Conservation (phyloP, 2,329 filamentous ascomycete species). For the Boeremia exigua region DNA sequence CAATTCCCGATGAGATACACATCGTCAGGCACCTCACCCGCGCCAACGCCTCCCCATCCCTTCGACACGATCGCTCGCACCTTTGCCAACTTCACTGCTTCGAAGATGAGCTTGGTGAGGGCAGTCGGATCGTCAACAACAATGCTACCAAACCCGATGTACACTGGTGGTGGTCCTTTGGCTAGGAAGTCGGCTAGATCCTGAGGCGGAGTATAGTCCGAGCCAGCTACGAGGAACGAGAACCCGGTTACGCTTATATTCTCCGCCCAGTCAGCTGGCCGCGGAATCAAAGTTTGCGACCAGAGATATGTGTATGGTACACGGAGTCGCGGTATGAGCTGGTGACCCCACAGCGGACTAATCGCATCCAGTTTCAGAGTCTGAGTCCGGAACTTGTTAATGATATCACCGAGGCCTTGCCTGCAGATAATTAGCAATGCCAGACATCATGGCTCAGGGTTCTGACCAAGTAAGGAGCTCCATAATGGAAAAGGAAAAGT, state of each 20-base stretch:
- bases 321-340: conserved; percentile 47
- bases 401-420: conserved; percentile 58
- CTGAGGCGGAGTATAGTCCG: conserved; percentile 48
- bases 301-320: conserved; percentile 56
- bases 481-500: conserved; percentile 55
- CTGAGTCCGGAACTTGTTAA: conserved; percentile 52
- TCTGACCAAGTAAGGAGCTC: conserved; percentile 55
- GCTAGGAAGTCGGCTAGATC: conserved; percentile 54
- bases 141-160: conserved; percentile 65
- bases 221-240: conserved; percentile 50
- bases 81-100: conserved; percentile 50
- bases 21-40: conserved; percentile 40
- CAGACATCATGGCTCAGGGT: too few relatives aligned
- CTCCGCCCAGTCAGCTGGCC: conserved; percentile 29
- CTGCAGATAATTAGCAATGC: too few relatives aligned
- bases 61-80: conserved; percentile 60
- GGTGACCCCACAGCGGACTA: conserved; percentile 48
- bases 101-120: conserved; percentile 55
- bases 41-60: conserved; percentile 58
- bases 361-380: conserved; percentile 51
- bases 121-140: conserved; percentile 58
- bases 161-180: conserved; percentile 59
- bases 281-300: conserved; percentile 49
- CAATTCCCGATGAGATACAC: conserved; percentile 60
- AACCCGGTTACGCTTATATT: conserved; percentile 54